phyloP scores from a whole-genome alignment of 1,139 yeast species.

The Oligophagozyma castellii region DNA sequence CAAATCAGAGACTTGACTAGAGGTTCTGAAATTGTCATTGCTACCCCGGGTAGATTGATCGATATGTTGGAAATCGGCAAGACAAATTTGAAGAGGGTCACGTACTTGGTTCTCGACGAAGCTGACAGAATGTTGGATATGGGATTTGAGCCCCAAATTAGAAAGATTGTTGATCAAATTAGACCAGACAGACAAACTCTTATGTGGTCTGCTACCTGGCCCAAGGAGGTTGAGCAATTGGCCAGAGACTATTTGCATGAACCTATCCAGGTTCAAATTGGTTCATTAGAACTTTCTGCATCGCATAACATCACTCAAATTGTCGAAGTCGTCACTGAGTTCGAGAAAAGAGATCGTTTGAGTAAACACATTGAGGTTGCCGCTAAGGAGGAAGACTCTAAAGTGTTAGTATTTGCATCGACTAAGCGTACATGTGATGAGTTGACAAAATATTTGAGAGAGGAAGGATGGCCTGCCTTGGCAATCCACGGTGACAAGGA shows the following conservation, averaged over 20 bases:
- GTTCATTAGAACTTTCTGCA: constrained; percentile 91
- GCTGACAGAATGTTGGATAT: constrained; percentile 94
- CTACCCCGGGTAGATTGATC: constrained; percentile 96
- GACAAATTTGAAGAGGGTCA: constrained; percentile 91
- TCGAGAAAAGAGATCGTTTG: constrained; percentile 87
- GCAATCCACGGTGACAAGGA: constrained; percentile 99
- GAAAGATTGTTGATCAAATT: constrained; percentile 88
- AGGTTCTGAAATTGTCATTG: constrained; percentile 92
- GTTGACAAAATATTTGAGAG: constrained; percentile 78
- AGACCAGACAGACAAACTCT: constrained; percentile 97
- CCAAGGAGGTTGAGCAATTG: constrained; percentile 87
- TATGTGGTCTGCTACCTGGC: constrained; percentile 99
- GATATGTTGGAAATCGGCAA: constrained; percentile 94
- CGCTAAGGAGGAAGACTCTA: constrained; percentile 63
- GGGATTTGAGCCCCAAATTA: constrained; percentile 96
- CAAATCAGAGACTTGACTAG: constrained; percentile 90
- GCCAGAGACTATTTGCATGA: constrained; percentile 85
- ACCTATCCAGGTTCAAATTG: constrained; percentile 91
- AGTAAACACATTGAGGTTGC: constrained; percentile 74
- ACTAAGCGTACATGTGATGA: constrained; percentile 98
- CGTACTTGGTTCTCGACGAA: constrained; percentile 92
- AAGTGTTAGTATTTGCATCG: constrained; percentile 78
- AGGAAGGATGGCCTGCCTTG: constrained; percentile 98
- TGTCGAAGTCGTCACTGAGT: constrained; percentile 83
- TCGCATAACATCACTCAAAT: constrained; percentile 91